Conservation (phyloP, 495 filamentous ascomycete genomes). For the Amniculicola lignicola region DNA sequence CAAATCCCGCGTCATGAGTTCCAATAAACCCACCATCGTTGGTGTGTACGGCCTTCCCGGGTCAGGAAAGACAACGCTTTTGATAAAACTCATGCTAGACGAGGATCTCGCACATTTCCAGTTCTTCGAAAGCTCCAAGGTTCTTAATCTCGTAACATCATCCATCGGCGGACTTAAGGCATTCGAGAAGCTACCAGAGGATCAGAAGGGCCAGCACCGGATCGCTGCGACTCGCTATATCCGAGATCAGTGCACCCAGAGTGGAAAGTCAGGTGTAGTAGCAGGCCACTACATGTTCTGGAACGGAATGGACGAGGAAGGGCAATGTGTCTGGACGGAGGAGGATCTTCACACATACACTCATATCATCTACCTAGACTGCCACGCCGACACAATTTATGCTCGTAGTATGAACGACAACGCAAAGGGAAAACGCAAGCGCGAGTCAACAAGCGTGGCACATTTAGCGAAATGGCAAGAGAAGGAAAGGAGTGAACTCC, state of each 20-base stretch:
- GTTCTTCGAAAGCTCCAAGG: background rate
- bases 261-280: slow-evolving; percentile 49
- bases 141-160: background rate
- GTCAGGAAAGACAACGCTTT: background rate
- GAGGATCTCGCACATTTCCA: background rate
- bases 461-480: slow-evolving; percentile 56
- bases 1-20: too few relatives aligned
- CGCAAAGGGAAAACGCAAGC: slow-evolving; percentile 40
- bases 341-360: slow-evolving; percentile 53
- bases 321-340: slow-evolving; percentile 48
- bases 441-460: slow-evolving; percentile 38
- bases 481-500: slow-evolving; percentile 50
- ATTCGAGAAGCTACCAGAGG: background rate
- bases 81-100: background rate
- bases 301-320: slow-evolving; percentile 39
- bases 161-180: background rate
- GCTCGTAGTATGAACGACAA: slow-evolving; percentile 45
- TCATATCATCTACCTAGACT: slow-evolving; percentile 61
- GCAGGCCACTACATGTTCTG: slow-evolving; percentile 63
- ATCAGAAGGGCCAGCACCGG: background rate
- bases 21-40: background rate
- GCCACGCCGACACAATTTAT: slow-evolving; percentile 40
- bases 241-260: slow-evolving; percentile 39
- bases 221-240: background rate
- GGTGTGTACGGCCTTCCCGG: background rate